Base-by-base conservation (phyloP, 108 stramenopile genomes). In the Schizochytrium sp. region DNA sequence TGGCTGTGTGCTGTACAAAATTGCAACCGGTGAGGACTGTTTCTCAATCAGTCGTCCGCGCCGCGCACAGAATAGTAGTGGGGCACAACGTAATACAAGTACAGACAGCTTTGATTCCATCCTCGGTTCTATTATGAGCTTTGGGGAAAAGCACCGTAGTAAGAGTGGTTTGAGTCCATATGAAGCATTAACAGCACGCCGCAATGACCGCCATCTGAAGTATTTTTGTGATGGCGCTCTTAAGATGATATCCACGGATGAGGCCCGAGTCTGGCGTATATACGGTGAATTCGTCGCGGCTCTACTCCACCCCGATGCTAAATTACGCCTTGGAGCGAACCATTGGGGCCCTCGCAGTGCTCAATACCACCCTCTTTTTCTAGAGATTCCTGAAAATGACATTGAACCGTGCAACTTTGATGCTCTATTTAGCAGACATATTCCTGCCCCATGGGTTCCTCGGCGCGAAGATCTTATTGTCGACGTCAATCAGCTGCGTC, bases 311-410 rank as follows among this genome's bases (percentile, higher is more conserved):
- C 76, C 76, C 5, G 53, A 55, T 53, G 3, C 76, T 53, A 55
- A 55, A n/a, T 40, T 83, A 0, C 76, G 76, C 0, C 53, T 83
- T 13, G 76, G 76, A 38, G 76, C 50, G 10, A 83, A 55, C 47
- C 47, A 19, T 83, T 83, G 50, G 47, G 76, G 76, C 15, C 76
- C 76, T n/a, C 76, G 76, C 76, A 83, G 50, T 10, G 76, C 76
- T 47, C 28, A 10, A 17, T 40, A 55, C 10, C 76, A 83, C 76
- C 5, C 76, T 3, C 28, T 83, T 55, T 83, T 83, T 2, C 50
- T 13, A 17, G 76, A 83, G 47, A 0, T 55, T 12, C 76, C 12
- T 5, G 76, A 49, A 5, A 55, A 10, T 5, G 76, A 28, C 47
- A 47, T 83, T 40, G 50, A 49, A 5, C n/a, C 76, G 45, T n/a